Evolutionary conservation across 768 basidiomycete species (phyloP).

Genomic region (Leccinellum luteum): DNA sequence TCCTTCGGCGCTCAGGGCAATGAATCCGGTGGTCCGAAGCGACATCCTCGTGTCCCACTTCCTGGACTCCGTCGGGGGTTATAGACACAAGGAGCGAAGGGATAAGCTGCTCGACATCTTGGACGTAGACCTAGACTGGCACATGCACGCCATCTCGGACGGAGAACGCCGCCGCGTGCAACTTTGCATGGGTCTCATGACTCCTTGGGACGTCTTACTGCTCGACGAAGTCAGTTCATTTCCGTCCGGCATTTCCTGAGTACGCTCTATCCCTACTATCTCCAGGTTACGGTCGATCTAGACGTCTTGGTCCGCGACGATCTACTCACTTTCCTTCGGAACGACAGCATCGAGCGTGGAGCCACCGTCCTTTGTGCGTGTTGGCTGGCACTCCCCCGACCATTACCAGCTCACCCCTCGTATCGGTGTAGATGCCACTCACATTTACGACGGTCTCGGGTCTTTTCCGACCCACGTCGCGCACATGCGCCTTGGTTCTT

Average conservation of each 20-base stretch:
- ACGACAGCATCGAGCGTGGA: conserved; percentile 73
- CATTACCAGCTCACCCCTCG: conserved; percentile 11
- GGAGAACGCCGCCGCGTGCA: conserved; percentile 93
- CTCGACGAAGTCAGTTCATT: conserved; percentile 76
- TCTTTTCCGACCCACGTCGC: conserved; percentile 92
- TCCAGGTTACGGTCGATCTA: conserved; percentile 91
- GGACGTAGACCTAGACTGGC: conserved; percentile 95
- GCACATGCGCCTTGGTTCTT: conserved; percentile 84
- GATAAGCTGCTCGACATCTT: conserved; percentile 86
- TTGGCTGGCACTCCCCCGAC: not conserved
- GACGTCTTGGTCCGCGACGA: conserved; percentile 94
- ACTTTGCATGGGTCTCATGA: conserved; percentile 95
- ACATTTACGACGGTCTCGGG: conserved; percentile 92
- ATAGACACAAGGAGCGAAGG: conserved; percentile 85
- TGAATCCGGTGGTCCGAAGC: conserved; percentile 93
- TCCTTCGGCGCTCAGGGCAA: conserved; percentile 59
- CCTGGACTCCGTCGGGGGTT: conserved; percentile 96
- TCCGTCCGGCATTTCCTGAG: not conserved
- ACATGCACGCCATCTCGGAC: conserved; percentile 93
- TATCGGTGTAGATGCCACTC: conserved; percentile 76
- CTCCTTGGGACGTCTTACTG: conserved; percentile 87
- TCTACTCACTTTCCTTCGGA: conserved; percentile 81
- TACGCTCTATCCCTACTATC: conserved; percentile 2
- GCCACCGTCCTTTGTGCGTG: conserved; percentile 85
- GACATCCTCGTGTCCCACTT: conserved; percentile 94